phyloP scores from a whole-genome alignment of 1,284 basidiomycete species.

The Ceratobasidium sp. region DNA sequence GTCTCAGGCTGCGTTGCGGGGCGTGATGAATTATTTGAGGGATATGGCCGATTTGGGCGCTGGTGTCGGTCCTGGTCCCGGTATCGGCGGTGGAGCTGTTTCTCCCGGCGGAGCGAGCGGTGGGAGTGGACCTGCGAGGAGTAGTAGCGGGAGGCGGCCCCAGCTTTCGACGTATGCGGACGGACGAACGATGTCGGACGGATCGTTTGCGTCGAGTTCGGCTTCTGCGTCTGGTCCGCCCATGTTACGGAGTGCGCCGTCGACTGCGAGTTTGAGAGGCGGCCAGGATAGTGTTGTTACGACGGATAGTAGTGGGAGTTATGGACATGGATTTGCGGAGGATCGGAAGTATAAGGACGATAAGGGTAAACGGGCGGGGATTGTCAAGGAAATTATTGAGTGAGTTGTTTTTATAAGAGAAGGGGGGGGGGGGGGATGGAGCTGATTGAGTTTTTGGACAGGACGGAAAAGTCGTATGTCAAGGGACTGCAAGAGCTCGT shows the following conservation, averaged over 20 bases:
- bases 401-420: conserved; percentile 61
- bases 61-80: background rate
- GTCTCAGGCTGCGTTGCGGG: conserved; percentile 73
- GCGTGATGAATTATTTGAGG: conserved; percentile 93
- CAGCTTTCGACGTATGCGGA: conserved; percentile 43
- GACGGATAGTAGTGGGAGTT: conserved; percentile 50
- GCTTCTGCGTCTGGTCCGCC: conserved; percentile 42
- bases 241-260: conserved; percentile 48
- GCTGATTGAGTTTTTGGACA: conserved; percentile 57
- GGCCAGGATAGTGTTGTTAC: conserved; percentile 47
- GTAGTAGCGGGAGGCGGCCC: conserved; percentile 15
- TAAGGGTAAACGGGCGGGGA: conserved; percentile 80
- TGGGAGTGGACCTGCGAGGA: background rate
- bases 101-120: background rate
- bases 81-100: background rate
- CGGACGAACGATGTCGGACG: conserved; percentile 38
- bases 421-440: conserved; percentile 2
- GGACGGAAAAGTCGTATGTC: conserved; percentile 96
- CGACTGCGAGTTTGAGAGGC: conserved; percentile 49
- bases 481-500: conserved; percentile 92
- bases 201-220: conserved; percentile 49
- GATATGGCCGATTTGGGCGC: conserved; percentile 92
- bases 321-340: conserved; percentile 58
- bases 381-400: conserved; percentile 89
- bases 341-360: conserved; percentile 92